These are phyloP conservation scores for Beauveria bassiana DNA, from an alignment of 2,329 filamentous ascomycete species.

Conservation along the genomic window DNA sequence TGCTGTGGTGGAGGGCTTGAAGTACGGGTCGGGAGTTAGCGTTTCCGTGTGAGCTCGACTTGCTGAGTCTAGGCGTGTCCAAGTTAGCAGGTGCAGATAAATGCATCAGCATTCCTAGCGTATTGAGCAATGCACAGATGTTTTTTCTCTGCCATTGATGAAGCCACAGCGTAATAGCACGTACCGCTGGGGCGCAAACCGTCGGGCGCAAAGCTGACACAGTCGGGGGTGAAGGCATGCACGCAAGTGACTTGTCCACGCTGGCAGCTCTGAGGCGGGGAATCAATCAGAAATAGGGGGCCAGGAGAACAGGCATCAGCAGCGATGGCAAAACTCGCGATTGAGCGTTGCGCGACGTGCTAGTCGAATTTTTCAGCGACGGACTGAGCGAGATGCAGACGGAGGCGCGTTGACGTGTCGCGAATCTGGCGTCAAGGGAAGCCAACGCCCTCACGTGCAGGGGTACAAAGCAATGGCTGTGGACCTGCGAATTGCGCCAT, in stretches of 20 bases:
- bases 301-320: slow-evolving; percentile 2
- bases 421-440: slow-evolving; percentile 11
- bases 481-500: not conserved
- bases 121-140: not conserved
- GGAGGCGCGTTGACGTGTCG: slow-evolving; percentile 9
- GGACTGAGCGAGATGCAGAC: slow-evolving; percentile 5
- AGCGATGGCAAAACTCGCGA: not conserved
- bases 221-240: not conserved
- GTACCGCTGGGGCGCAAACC: not conserved
- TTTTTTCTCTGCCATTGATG: not conserved
- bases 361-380: not conserved
- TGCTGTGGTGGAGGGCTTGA: not conserved
- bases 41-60: not conserved
- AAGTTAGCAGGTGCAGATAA: not conserved
- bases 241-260: not conserved
- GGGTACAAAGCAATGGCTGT: slow-evolving; percentile 1
- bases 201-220: slow-evolving; percentile 6
- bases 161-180: not conserved
- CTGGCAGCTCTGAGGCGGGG: not conserved
- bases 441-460: slow-evolving; percentile 6
- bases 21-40: not conserved
- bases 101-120: not conserved
- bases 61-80: not conserved
- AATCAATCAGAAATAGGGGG: not conserved
- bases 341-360: not conserved